Percentiles rank a stretch among this genome's conserved stretches.
Evolutionary conservation across 768 basidiomycete species (phyloP).

Genomic region (Neoboletus magnificus): DNA sequence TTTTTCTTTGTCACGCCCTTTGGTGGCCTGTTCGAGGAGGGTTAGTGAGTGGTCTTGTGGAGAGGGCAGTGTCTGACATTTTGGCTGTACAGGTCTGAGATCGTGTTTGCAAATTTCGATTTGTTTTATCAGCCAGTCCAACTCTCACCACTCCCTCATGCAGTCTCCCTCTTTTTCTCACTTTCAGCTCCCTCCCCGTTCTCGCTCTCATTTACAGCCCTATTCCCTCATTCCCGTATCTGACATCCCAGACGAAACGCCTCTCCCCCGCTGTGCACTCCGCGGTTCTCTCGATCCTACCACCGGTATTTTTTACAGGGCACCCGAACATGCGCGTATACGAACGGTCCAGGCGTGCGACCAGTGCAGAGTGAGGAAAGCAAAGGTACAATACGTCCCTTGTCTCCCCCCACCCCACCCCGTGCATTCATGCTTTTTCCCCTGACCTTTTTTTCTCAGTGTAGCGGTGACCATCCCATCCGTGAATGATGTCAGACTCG

Average conservation of each 20-base stretch:
- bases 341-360: conserved; percentile 76
- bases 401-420: conserved; percentile 14
- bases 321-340: conserved; percentile 60
- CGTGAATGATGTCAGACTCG: conserved; percentile 57
- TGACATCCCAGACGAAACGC: conserved; percentile 1
- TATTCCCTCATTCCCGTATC: not conserved
- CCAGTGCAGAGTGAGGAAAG: conserved; percentile 68
- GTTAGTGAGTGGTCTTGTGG: too few species aligned
- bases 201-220: too few species aligned
- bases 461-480: too few species aligned
- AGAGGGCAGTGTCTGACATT: too few species aligned
- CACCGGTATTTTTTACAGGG: conserved; percentile 65
- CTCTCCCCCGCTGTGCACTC: conserved; percentile 32
- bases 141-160: too few species aligned
- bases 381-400: conserved; percentile 47
- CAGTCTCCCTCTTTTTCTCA: too few species aligned
- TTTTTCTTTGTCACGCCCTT: too few species aligned
- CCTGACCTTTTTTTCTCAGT: conserved; percentile 21
- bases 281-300: conserved; percentile 61
- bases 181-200: too few species aligned
- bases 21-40: too few species aligned
- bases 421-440: not conserved
- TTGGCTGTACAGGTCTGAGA: too few species aligned
- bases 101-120: too few species aligned
- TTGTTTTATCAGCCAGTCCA: too few species aligned